Base-by-base conservation (phyloP, 148 eudicot genomes). In the Nyssa sinensis region DNA sequence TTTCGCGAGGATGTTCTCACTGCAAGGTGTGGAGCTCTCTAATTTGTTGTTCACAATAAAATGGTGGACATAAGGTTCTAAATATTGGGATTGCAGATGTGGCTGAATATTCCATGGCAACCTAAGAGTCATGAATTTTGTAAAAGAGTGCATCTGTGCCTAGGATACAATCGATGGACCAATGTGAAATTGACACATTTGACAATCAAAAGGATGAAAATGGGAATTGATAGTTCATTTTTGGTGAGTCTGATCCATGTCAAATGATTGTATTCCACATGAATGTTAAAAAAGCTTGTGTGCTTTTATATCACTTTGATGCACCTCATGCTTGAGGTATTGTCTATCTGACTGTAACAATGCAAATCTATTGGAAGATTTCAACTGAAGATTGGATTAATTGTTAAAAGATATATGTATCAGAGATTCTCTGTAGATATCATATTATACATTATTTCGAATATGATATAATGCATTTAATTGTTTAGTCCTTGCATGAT, bases 391-490 rank as follows among this genome's bases (percentile, higher is more conserved):
- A 69, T 27, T 31, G 29, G 4, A 5, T 25, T 25, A 13, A 25
- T 11, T 14, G 25, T 14, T 0, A 23, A 14, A 28, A 44, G 21
- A 11, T 5, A 34, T 21, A 30, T 17, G 11, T 4, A 21, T 21
- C 28, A 69, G 62, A 30, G 28, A 51, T 51, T 25, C 31, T 21
- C 33, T 33, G 14, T 21, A 16, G 58, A 57, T 30, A 27, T 1
- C 39, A 47, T 74, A 19, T 28, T 58, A 39, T 35, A 5, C 53
- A 7, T 0, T 41, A 28, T 31, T 49, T 41, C 27, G 37, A 19
- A 44, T 27, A 28, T 69, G 41, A 27, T 74, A 31, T 70, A 23
- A 47, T 29, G n/a, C 12, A 21, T 75, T 44, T 72, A 41, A 47
- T 70, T 32, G 23, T 55, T 12, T 31, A 8, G 27, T 44, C 9